Evolutionary conservation across 2,329 filamentous ascomycete species (phyloP), one percentile per base, ranked within the genome.

Genomic region (Cercospora sojina): DNA sequence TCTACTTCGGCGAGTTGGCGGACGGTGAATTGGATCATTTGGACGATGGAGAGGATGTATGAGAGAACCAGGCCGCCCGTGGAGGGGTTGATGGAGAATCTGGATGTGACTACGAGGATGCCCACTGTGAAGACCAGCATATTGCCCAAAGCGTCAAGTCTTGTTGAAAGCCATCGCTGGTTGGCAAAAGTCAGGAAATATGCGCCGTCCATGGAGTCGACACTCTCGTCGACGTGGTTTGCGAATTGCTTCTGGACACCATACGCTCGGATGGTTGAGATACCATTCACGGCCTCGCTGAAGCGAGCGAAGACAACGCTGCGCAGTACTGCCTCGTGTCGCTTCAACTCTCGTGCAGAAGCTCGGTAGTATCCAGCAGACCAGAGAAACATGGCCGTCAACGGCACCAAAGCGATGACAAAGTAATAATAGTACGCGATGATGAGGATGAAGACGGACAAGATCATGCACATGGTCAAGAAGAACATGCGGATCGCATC

Each of bases 391-490:
- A 96, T 76, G 49, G 92, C 66, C 69, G 91, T 87, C 1, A 98
- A 83, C 0, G 89, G 88, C 0, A 83, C 87, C 1, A 91, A 80
- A 1, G 89, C 89, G 64, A 91, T 86, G 31, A 85, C 87, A 74
- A 96, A 97, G 79, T 92, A 97, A 80, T 95, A 88, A 81, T 96
- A 98, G 81, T 91, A 97, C n/a, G 91, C 90, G 74, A 98, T 95
- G 80, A 97, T 96, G 71, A 98, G 84, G 49, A 89, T 87, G 76
- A 97, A 96, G 38, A 97, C 91, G 4, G 91, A 89, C 1, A 89
- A 82, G 71, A 97, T 93, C 85, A 90, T 92, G 43, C 87, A 89
- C 72, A 96, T 80, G 1, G 92, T 97, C 73, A 97, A 82, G 73
- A 93, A 90, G 81, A 94, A 97, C 88, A 97, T 96, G 70, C 94